Evolutionary conservation across 1,284 basidiomycete genomes (phyloP).

Genomic region (Rhodofomes roseus): DNA sequence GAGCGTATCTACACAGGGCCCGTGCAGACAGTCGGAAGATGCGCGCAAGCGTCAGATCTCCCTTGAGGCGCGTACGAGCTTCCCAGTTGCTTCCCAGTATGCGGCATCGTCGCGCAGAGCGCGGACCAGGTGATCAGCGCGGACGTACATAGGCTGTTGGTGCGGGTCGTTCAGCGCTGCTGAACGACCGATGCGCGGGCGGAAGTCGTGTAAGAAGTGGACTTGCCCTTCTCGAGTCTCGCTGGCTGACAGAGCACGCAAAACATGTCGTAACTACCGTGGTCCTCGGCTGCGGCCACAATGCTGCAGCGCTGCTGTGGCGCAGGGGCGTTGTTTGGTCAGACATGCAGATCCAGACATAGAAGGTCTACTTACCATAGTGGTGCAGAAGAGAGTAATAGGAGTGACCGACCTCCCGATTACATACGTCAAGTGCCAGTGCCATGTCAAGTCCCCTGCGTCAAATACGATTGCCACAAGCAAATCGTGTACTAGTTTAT

Average conservation of each 20-base stretch:
- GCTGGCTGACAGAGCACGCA: background rate
- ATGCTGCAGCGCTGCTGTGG: background rate
- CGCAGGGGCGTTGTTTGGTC: background rate
- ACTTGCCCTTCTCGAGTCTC: background rate
- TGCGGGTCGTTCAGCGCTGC: background rate
- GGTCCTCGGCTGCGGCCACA: background rate
- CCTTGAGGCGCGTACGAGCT: background rate
- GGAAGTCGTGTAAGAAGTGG: background rate
- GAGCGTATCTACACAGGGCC: slow-evolving; percentile 1
- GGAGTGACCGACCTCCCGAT: background rate
- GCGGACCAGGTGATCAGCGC: background rate
- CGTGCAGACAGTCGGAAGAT: background rate
- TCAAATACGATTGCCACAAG: background rate
- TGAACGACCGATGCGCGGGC: background rate
- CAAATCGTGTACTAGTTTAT: background rate
- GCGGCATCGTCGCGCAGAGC: background rate
- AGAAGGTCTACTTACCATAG: background rate
- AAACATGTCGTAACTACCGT: background rate
- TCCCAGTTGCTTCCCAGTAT: background rate
- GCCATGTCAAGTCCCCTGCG: background rate
- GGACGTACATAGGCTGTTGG: background rate
- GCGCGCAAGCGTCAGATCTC: background rate
- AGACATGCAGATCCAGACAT: background rate
- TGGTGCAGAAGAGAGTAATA: background rate
- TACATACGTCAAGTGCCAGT: background rate